phyloP scores from a whole-genome alignment of 441 rosid species.

The Eutrema salsugineum region DNA sequence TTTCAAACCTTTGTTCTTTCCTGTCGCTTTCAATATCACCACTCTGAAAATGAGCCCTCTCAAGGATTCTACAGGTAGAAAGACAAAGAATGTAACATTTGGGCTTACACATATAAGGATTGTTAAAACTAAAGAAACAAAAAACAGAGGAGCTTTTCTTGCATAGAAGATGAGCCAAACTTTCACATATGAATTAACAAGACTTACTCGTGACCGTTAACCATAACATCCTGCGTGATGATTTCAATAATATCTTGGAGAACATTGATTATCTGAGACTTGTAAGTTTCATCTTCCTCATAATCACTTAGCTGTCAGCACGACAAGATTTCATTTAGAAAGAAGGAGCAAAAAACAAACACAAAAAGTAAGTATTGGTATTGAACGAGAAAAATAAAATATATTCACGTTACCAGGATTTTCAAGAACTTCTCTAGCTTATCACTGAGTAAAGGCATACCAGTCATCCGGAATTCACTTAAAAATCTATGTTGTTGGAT shows the following conservation, averaged over 20 bases:
- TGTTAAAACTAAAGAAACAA: background rate
- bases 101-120: background rate
- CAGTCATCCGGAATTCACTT: constrained; percentile 61
- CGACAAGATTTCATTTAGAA: constrained; percentile 10
- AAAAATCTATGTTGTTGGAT: constrained; percentile 53
- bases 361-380: constrained; percentile 1
- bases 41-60: constrained; percentile 37
- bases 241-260: constrained; percentile 96
- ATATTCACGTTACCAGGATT: constrained; percentile 55
- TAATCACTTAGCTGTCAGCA: constrained; percentile 50
- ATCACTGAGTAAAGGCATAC: constrained; percentile 74
- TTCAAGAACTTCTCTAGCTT: constrained; percentile 78
- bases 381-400: background rate
- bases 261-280: constrained; percentile 75
- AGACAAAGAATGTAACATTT: constrained; percentile 12
- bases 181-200: constrained; percentile 13
- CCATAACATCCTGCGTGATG: constrained; percentile 74
- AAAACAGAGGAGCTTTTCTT: constrained; percentile 2
- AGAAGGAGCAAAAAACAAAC: background rate
- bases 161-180: background rate
- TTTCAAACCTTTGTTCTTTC: constrained; percentile 80
- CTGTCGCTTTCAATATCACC: constrained; percentile 24
- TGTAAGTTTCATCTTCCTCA: constrained; percentile 41
- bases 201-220: constrained; percentile 74
- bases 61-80: constrained; percentile 50